Evolutionary conservation across 306 rosid species (phyloP).

Genomic region (Dalbergia oliveri): DNA sequence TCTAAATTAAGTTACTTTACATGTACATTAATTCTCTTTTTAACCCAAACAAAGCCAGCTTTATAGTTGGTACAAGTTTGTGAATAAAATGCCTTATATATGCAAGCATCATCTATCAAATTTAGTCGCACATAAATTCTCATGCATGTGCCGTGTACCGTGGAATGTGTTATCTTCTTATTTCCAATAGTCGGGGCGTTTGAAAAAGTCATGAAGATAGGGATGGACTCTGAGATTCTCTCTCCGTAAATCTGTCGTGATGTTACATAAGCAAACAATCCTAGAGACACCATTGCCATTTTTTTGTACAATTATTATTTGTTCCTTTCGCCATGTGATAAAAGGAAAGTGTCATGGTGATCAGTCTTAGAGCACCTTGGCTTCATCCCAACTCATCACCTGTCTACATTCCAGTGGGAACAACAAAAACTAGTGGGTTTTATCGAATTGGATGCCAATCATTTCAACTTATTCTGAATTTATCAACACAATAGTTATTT

Average conservation of each 20-base stretch:
- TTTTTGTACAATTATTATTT: background rate
- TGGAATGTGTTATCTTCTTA: conserved; percentile 31
- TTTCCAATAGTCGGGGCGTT: background rate
- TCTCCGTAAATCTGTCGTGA: background rate
- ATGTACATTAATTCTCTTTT: background rate
- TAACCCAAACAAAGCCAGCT: background rate
- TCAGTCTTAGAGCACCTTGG: conserved; percentile 11
- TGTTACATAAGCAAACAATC: conserved; percentile 3
- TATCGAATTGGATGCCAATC: conserved; percentile 27
- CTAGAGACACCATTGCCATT: background rate
- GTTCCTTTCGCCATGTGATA: background rate
- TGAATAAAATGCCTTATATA: background rate
- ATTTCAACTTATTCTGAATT: conserved; percentile 28
- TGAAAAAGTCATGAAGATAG: conserved; percentile 16
- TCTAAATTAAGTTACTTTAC: background rate
- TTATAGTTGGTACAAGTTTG: background rate
- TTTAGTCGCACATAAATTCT: background rate
- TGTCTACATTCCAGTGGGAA: background rate
- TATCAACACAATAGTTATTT: background rate
- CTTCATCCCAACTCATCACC: background rate
- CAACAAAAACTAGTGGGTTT: background rate
- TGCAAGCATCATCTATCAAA: conserved; percentile 3
- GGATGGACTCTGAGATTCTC: conserved; percentile 9
- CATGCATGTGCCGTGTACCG: background rate
- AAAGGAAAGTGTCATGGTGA: background rate